A percentile compares a stretch with the other conserved stretches of the same genome.
phyloP scores from a whole-genome alignment of 345 rosid species.

The Gossypium raimondii region DNA sequence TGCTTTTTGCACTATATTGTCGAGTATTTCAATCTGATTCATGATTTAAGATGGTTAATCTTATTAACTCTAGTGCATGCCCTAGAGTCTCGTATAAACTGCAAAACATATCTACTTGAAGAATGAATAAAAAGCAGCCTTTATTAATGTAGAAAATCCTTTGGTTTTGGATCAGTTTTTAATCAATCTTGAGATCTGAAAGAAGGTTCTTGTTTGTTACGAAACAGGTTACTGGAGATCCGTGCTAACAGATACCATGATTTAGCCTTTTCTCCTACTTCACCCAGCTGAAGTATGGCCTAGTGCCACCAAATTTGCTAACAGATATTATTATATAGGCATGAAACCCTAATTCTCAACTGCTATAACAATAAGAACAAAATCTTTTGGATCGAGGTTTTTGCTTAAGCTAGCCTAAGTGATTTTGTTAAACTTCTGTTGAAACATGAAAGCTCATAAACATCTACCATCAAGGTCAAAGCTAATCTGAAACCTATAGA shows the following conservation, averaged over 20 bases:
- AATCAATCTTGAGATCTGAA: neutral
- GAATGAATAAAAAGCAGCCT: neutral
- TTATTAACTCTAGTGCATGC: too few relatives aligned
- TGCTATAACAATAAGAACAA: too few relatives aligned
- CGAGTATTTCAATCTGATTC: too few relatives aligned
- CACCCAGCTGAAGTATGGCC: constrained; percentile 19
- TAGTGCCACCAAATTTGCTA: neutral
- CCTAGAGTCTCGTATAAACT: too few relatives aligned
- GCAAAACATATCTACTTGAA: neutral
- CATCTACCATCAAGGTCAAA: neutral
- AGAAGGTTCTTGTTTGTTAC: neutral
- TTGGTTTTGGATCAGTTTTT: neutral
- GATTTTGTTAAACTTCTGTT: too few relatives aligned
- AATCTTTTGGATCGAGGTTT: neutral
- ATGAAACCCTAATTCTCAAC: too few relatives aligned
- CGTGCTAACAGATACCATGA: neutral
- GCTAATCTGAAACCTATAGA: neutral
- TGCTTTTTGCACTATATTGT: too few relatives aligned
- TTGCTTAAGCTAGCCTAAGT: constrained; percentile 2
- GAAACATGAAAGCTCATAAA: neutral
- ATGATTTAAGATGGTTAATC: too few relatives aligned
- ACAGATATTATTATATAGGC: too few relatives aligned
- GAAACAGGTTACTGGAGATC: constrained; percentile 10
- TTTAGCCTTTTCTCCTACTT: neutral
- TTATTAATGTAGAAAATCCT: neutral